These are phyloP conservation scores for Neurospora africana DNA, from an alignment of 495 filamentous ascomycete genomes.

Conservation along the genomic window DNA sequence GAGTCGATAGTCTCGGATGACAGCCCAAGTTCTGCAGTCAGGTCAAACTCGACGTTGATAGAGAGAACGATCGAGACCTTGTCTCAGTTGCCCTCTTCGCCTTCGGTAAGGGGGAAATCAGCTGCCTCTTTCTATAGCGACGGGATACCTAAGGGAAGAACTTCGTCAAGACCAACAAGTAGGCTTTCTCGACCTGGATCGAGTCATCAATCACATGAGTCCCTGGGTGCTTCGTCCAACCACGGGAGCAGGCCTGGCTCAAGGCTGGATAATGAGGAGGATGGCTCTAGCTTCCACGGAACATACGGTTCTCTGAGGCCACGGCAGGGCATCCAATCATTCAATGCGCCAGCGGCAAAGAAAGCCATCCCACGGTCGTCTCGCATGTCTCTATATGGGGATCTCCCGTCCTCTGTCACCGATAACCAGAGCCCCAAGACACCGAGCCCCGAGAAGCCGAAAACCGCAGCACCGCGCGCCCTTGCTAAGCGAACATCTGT, in stretches of 20 bases:
- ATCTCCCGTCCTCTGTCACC: conserved; percentile 14
- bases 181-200: conserved; percentile 31
- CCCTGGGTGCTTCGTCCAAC: conserved; percentile 18
- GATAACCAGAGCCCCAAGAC: conserved; percentile 22
- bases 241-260: conserved; percentile 32
- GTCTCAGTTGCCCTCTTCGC: conserved; percentile 36
- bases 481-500: conserved; percentile 46
- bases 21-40: not conserved
- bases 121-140: conserved; percentile 28
- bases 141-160: conserved; percentile 7
- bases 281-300: conserved; percentile 20
- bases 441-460: conserved; percentile 39
- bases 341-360: conserved; percentile 11
- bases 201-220: conserved; percentile 33
- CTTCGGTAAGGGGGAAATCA: conserved; percentile 28
- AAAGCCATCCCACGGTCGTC: conserved; percentile 1
- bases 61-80: conserved; percentile 41
- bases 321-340: conserved; percentile 13
- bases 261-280: conserved; percentile 25
- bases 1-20: not conserved
- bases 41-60: not conserved
- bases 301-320: conserved; percentile 22
- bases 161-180: conserved; percentile 28
- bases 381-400: conserved; percentile 9
- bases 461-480: conserved; percentile 37